Evolutionary conservation across 2,329 filamentous ascomycete genomes (phyloP), one percentile per base, ranked within the genome.

Genomic region (Fonsecaea erecta): DNA sequence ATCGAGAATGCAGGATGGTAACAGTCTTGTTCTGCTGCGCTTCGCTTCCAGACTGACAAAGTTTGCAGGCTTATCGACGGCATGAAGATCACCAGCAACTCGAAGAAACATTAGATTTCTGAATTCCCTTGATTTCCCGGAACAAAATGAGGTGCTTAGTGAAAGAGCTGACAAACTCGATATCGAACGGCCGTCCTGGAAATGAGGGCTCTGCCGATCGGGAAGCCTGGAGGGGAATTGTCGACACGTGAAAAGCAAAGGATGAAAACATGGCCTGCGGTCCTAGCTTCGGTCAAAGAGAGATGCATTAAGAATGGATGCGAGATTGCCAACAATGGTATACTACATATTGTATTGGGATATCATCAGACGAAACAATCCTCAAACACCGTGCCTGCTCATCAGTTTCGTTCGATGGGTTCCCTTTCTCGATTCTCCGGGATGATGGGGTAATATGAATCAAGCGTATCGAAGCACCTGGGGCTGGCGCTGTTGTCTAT

Each of bases 1-100:
- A 34, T 64, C n/a, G 54, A 62, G 35, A 67, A 67, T 21, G 64
- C 53, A 14, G 53, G 51, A 21, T 62, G 57, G 65, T 60, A 18
- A 52, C 51, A 40, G 4, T 62, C 18, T 35, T 21, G 18, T 30
- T 30, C 35, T 57, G 30, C 18, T 28, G 37, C 18, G 24, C 21
- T 28, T 60, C 24, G 11, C 26, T 40, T 37, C 1, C 14, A 48
- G 30, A 26, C 60, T 57, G 53, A 63, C 28, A 24, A 7, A n/a
- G 28, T 26, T 30, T 6, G 7, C n/a, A 61, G 59, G 59, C 48
- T 54, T 52, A 54, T 61, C 30, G 52, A 34, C 28, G 59, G 59
- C 9, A 18, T 43, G 6, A 61, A 54, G 46, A 61, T 61, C 59
- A 61, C 59, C 21, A 61, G 30, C 7, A 60, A 43, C 26, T 30